Conservation (phyloP, 139 green algal genomes). For the Chlamydomonas schloesseri region DNA sequence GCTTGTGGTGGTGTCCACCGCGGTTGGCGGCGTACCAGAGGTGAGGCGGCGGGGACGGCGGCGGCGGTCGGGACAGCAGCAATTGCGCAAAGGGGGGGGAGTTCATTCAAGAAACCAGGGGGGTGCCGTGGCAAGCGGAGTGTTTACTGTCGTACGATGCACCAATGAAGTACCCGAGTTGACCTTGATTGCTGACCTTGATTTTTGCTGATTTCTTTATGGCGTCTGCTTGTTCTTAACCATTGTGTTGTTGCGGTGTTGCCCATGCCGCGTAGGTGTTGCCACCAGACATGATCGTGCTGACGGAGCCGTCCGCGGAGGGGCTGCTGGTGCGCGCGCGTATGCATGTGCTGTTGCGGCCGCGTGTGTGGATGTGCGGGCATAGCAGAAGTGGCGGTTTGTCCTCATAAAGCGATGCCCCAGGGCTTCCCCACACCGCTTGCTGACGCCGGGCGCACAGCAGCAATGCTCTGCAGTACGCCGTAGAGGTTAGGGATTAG, state of each 20-base stretch:
- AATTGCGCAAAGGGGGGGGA: too few relatives aligned
- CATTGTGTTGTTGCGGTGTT: too few relatives aligned
- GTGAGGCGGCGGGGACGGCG: conserved; percentile 43
- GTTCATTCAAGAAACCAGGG: too few relatives aligned
- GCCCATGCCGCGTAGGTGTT: conserved; percentile 84
- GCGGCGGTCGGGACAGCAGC: not conserved
- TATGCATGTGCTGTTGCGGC: too few relatives aligned
- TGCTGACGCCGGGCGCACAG: too few relatives aligned
- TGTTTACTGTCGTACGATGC: too few relatives aligned
- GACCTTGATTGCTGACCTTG: too few relatives aligned
- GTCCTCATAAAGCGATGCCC: not conserved
- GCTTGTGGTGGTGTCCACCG: conserved; percentile 90
- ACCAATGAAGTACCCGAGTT: too few relatives aligned
- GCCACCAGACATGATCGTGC: conserved; percentile 86
- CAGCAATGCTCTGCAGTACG: not conserved
- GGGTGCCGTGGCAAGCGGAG: too few relatives aligned
- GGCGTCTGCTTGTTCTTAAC: too few relatives aligned
- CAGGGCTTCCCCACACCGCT: not conserved
- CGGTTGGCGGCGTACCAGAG: conserved; percentile 97
- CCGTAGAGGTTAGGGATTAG: not conserved
- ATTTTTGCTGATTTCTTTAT: too few relatives aligned
- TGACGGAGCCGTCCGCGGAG: conserved; percentile 82
- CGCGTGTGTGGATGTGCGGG: conserved; percentile 56
- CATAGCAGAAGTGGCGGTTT: conserved; percentile 37
- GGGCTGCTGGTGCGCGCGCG: conserved; percentile 64